Evolutionary conservation across 208 protist genomes (phyloP).

Genomic region (Leishmania amazonensis): DNA sequence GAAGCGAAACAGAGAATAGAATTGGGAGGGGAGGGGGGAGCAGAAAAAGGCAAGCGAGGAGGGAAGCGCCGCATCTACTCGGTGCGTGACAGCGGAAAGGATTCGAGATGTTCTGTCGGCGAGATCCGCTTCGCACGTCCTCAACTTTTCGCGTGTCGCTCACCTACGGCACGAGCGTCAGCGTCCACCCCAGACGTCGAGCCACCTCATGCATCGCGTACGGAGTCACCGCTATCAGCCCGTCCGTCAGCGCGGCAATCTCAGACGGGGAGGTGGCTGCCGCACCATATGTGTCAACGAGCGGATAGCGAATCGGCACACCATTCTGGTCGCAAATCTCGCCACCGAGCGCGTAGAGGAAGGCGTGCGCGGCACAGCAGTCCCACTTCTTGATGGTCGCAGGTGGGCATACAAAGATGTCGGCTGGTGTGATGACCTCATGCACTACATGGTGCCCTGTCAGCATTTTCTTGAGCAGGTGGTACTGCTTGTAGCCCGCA

Average conservation of each 20-base stretch:
- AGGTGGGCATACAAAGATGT: conserved; percentile 67
- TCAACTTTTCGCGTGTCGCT: background rate
- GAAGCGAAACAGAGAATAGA: too few species aligned
- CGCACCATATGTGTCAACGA: background rate
- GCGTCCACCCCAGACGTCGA: conserved; percentile 37
- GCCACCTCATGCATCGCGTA: conserved; percentile 32
- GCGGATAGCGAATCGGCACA: conserved; percentile 39
- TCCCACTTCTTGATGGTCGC: conserved; percentile 79
- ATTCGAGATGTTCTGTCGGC: background rate
- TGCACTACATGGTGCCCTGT: background rate
- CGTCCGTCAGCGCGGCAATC: conserved; percentile 31
- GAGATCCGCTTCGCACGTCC: background rate
- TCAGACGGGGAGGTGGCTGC: conserved; percentile 3
- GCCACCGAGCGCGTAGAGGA: conserved; percentile 61
- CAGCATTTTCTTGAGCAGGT: conserved; percentile 39
- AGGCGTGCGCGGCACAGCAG: conserved; percentile 75
- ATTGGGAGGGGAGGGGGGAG: too few species aligned
- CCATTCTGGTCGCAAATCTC: conserved; percentile 47
- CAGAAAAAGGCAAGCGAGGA: too few species aligned
- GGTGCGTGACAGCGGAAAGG: background rate
- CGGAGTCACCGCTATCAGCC: conserved; percentile 40
- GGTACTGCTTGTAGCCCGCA: conserved; percentile 65
- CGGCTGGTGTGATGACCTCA: conserved; percentile 19
- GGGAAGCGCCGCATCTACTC: background rate
- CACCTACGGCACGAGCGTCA: background rate